These are phyloP conservation scores for Digitaria exilis DNA, from an alignment of 202 grass and related monocot genomes.

Conservation along the genomic window DNA sequence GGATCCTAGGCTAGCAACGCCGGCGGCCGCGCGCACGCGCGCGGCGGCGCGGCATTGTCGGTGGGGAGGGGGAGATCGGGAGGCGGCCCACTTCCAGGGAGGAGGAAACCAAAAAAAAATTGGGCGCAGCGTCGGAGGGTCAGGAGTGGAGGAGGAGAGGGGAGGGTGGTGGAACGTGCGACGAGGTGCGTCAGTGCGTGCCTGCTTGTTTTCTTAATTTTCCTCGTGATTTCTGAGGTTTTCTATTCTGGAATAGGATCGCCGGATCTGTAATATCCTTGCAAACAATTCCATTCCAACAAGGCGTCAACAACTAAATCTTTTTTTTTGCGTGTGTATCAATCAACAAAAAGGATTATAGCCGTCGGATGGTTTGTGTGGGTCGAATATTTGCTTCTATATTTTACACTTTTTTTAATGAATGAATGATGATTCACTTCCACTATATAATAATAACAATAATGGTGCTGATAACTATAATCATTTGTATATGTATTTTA, in stretches of 20 bases:
- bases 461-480: no score
- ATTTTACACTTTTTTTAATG: neutral
- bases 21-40: slow-evolving; percentile 45
- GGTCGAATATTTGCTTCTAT: neutral
- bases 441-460: no score
- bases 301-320: neutral
- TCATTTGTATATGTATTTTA: neutral
- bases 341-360: neutral
- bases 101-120: slow-evolving; percentile 19
- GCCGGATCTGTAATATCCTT: neutral
- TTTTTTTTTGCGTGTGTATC: neutral
- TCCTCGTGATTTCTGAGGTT: slow-evolving; percentile 15
- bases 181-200: slow-evolving; percentile 44
- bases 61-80: slow-evolving; percentile 44
- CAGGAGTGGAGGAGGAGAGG: slow-evolving; percentile 34
- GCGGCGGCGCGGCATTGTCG: slow-evolving; percentile 57
- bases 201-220: neutral
- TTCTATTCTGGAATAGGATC: slow-evolving; percentile 37
- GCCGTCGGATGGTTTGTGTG: neutral
- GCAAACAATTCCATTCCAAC: neutral
- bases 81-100: slow-evolving; percentile 19
- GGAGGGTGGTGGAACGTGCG: slow-evolving; percentile 44
- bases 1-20: slow-evolving; percentile 58
- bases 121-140: slow-evolving; percentile 22
- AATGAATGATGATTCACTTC: neutral